Base-by-base conservation (phyloP, 768 basidiomycete species). In the Panaeolus cyanescens region DNA sequence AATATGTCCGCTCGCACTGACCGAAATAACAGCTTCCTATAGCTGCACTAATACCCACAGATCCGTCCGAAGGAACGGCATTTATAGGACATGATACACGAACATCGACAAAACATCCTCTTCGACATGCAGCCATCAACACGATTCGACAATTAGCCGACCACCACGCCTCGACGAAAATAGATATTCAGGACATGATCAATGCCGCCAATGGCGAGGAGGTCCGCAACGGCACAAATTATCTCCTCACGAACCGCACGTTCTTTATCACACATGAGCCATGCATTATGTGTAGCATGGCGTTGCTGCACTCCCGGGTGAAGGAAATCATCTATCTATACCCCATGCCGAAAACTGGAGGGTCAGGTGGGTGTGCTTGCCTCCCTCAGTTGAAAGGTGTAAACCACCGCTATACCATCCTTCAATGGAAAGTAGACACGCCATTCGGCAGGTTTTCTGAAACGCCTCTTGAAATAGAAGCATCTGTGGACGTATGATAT, bases 261-360 rank as follows among this genome's bases (percentile, higher is more conserved):
- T 79, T 98, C 25, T 99, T 99, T 78, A 85, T 87, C 57, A 93
- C 94, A 9, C 96, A 99, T 74, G 97, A 99, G 67, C 97, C 97
- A 0, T 99, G 97, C 67, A 84, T 99, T 59, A 95, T 99, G 93
- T 99, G 97, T 73, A 86, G 89, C 67, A 99, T 99, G 97, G 93
- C 95, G 2, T 77, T 99, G 20, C 77, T 97, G 5, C 97, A 99
- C 74, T 95, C 93, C 1, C 86, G 97, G n/a, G 93, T 98, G 59
- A 90, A 91, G 67, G 88, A 95, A 62, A 83, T 99, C 5, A 83
- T 93, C 70, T 87, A 89, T 69, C 70, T 98, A 32, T 70, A 85
- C 25, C 84, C 90, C 0, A 92, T 92, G 86, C 75, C 80, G 0
- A 76, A 81, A 56, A 95, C 93, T 0, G 96, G 97, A 28, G 96